Conservation (phyloP, 164 flowering plant genomes). For the Stephania yunnanensis region DNA sequence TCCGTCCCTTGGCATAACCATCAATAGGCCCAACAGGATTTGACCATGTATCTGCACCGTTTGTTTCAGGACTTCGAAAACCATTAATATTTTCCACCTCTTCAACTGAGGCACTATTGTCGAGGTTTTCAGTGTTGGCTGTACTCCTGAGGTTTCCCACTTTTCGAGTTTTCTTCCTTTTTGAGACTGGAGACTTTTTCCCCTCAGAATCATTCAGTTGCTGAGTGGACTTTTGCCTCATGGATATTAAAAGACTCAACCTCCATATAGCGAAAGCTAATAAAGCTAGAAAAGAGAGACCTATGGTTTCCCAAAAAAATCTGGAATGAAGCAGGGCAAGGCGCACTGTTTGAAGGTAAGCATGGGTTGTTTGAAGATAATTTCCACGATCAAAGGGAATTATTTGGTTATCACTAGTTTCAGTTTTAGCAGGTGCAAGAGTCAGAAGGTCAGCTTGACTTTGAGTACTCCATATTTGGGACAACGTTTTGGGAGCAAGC, state of each 20-base stretch:
- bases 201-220: conserved; percentile 15
- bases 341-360: not conserved
- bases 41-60: conserved; percentile 15
- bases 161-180: conserved; percentile 48
- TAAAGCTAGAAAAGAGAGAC: not conserved
- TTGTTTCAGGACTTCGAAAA: conserved; percentile 11
- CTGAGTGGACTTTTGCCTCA: conserved; percentile 16
- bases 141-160: conserved; percentile 27
- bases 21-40: conserved; percentile 19
- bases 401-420: too few relatives aligned
- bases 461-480: too few relatives aligned
- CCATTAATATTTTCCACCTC: conserved; percentile 14
- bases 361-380: too few relatives aligned
- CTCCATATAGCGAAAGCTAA: conserved; percentile 10
- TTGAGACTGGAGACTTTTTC: conserved; percentile 20
- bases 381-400: too few relatives aligned
- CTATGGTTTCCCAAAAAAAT: not conserved
- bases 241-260: not conserved
- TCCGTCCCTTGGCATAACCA: conserved; percentile 36
- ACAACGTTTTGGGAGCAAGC: too few relatives aligned
- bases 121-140: conserved; percentile 16
- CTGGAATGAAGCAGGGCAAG: not conserved
- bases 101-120: conserved; percentile 17
- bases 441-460: too few relatives aligned
- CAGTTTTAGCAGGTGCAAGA: too few relatives aligned